Evolutionary conservation across 495 filamentous ascomycete genomes (phyloP).

Genomic region (Daldinia concentrica): DNA sequence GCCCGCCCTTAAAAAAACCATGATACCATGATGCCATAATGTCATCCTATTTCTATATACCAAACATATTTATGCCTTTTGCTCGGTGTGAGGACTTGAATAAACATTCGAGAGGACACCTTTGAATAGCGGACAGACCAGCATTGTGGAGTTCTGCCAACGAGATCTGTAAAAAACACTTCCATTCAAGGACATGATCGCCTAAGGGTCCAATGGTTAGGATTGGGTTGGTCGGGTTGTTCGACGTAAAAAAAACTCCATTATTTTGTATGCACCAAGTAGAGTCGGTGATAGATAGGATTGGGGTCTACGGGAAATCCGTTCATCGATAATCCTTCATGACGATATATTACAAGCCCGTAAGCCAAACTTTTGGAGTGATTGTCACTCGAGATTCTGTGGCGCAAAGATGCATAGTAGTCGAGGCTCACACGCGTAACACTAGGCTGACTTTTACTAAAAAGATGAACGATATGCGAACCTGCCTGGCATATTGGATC

Average conservation of each 20-base stretch:
- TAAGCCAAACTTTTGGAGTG: background rate
- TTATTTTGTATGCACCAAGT: conserved; percentile 3
- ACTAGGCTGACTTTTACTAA: conserved; percentile 15
- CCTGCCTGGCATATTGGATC: background rate
- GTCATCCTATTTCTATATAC: conserved; percentile 13
- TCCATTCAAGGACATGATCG: conserved; percentile 31
- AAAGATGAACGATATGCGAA: background rate
- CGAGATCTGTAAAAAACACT: conserved; percentile 8
- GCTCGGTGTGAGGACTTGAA: conserved; percentile 11
- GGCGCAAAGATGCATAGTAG: background rate
- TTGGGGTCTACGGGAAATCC: conserved; percentile 21
- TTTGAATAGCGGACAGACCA: conserved; percentile 6
- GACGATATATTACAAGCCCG: conserved; percentile 15
- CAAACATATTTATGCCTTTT: conserved; percentile 10
- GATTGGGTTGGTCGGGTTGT: conserved; percentile 4
- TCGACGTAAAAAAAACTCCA: conserved; percentile 7
- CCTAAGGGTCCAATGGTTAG: conserved; percentile 25
- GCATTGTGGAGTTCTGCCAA: conserved; percentile 27
- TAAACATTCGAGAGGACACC: conserved; percentile 18
- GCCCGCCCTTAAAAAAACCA: conserved; percentile 15
- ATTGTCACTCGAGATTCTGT: conserved; percentile 4
- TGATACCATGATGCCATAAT: conserved; percentile 27
- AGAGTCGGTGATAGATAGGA: conserved; percentile 21
- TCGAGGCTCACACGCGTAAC: background rate
- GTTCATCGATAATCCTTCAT: conserved; percentile 34